Conservation (phyloP, 2,329 filamentous ascomycete species). For the Rutstroemia sp. region DNA sequence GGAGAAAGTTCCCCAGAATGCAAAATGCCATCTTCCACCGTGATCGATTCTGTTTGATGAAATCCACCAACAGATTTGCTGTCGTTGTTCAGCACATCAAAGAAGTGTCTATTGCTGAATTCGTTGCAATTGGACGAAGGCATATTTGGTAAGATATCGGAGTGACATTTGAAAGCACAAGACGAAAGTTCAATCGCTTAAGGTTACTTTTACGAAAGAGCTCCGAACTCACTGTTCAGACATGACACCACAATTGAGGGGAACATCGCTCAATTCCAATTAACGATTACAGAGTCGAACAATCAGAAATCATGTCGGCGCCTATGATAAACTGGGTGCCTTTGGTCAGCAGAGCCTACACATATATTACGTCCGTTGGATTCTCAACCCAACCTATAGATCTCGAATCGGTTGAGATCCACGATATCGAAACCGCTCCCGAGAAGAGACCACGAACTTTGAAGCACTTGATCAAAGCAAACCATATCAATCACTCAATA, state of each 20-base stretch:
- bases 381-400: constrained; percentile 36
- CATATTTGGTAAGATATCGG: too few species aligned
- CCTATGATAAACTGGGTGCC: constrained; percentile 38
- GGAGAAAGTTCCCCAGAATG: too few species aligned
- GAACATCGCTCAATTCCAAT: not conserved
- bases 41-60: too few species aligned
- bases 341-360: constrained; percentile 34
- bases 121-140: too few species aligned
- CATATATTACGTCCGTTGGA: constrained; percentile 26
- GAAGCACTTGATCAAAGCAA: constrained; percentile 85
- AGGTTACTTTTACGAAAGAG: not conserved
- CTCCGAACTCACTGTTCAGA: not conserved
- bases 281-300: not conserved
- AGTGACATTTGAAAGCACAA: too few species aligned
- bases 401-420: constrained; percentile 62
- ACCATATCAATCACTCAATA: constrained; percentile 84
- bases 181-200: not conserved
- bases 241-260: not conserved
- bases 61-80: too few species aligned
- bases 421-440: constrained; percentile 71
- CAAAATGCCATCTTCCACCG: too few species aligned
- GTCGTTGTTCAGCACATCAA: too few species aligned
- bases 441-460: constrained; percentile 76
- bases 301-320: constrained; percentile 27
- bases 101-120: too few species aligned